These are phyloP conservation scores for Linnemannia hyalina DNA, from an alignment of 192 early-diverging fungal species.

Conservation along the genomic window DNA sequence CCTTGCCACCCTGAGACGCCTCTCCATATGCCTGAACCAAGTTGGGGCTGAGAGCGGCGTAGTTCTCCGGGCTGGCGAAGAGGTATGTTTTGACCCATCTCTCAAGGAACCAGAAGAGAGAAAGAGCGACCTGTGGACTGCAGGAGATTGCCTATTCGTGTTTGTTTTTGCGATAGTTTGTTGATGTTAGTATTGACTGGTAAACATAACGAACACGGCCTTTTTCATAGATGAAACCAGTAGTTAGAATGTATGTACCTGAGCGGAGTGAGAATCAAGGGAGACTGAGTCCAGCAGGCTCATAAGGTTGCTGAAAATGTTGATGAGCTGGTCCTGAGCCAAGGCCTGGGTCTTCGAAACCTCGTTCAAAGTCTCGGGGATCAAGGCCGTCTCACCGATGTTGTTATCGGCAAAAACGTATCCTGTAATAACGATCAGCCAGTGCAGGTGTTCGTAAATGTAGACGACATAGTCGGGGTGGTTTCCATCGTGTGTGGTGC, in stretches of 20 bases:
- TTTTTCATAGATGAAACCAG: background rate
- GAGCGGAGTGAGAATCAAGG: slow-evolving; percentile 59
- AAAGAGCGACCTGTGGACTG: slow-evolving; percentile 79
- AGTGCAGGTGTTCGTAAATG: slow-evolving; percentile 79
- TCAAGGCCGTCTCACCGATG: slow-evolving; percentile 75
- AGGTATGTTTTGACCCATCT: slow-evolving; percentile 82
- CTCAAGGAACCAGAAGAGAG: slow-evolving; percentile 81
- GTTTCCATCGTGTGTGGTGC: slow-evolving; percentile 44
- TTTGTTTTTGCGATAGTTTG: background rate
- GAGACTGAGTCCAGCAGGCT: slow-evolving; percentile 67
- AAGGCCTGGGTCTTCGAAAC: slow-evolving; percentile 63
- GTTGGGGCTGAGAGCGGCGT: slow-evolving; percentile 66
- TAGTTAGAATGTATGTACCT: slow-evolving; percentile 26
- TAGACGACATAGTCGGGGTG: slow-evolving; percentile 43
- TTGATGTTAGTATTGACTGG: background rate
- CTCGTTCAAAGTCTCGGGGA: slow-evolving; percentile 73
- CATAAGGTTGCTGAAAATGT: slow-evolving; percentile 62
- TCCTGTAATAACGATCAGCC: slow-evolving; percentile 77
- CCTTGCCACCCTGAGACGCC: slow-evolving; percentile 66
- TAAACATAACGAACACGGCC: too few species aligned
- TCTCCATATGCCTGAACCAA: slow-evolving; percentile 70
- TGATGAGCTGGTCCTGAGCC: slow-evolving; percentile 64
- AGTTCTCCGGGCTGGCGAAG: slow-evolving; percentile 71
- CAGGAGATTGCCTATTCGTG: slow-evolving; percentile 65
- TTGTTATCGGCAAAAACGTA: slow-evolving; percentile 78